phyloP scores from a whole-genome alignment of 371 early-diverging fungal genomes.

The Quaeritorhiza haematococci region DNA sequence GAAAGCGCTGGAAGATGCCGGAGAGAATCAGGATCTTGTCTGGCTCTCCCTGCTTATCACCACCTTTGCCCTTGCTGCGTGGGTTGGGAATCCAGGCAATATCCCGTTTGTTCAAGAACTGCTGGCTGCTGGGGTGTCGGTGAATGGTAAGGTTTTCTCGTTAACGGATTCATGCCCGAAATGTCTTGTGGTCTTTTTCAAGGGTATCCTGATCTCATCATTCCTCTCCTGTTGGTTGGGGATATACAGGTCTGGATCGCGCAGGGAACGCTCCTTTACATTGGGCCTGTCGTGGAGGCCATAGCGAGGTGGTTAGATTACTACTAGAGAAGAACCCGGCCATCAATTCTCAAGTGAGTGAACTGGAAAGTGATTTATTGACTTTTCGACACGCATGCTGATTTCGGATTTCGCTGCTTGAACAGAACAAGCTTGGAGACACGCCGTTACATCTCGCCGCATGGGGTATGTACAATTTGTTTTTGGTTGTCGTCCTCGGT shows the following conservation, averaged over 20 bases:
- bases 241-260: conserved; percentile 31
- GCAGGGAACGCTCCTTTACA: conserved; percentile 48
- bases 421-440: conserved; percentile 49
- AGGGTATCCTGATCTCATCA: too few species aligned
- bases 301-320: conserved; percentile 32
- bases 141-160: conserved; percentile 26
- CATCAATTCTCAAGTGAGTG: conserved; percentile 28
- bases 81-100: conserved; percentile 37
- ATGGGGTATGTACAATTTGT: conserved; percentile 28
- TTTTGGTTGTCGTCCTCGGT: neutral
- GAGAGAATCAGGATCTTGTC: neutral
- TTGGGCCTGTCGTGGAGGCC: conserved; percentile 48
- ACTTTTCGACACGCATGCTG: neutral
- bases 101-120: conserved; percentile 38
- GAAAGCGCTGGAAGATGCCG: too few species aligned
- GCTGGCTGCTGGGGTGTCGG: conserved; percentile 40
- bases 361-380: neutral
- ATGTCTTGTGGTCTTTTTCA: too few species aligned
- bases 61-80: too few species aligned
- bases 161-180: too few species aligned
- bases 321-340: conserved; percentile 33
- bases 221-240: neutral
- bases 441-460: conserved; percentile 46
- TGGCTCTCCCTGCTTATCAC: too few species aligned
- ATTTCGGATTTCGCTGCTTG: neutral